Conservation (phyloP, 345 rosid genomes). For the Hirschfeldia incana region DNA sequence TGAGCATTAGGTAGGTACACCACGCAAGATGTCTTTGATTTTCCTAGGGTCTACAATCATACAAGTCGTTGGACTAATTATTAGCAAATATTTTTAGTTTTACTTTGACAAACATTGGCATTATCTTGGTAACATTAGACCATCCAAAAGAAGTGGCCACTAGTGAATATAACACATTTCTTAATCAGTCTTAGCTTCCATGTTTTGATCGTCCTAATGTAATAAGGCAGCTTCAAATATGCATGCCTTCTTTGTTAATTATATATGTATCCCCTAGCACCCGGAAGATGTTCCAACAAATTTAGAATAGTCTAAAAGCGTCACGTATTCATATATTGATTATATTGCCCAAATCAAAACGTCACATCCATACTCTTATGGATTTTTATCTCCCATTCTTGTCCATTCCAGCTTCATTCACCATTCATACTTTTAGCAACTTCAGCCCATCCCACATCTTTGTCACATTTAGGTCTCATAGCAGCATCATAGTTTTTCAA, state of each 20-base stretch:
- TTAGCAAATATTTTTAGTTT: not conserved
- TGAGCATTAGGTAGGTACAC: not conserved
- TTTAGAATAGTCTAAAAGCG: not conserved
- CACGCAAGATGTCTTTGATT: slow-evolving; percentile 19
- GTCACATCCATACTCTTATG: not conserved
- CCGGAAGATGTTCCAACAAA: not conserved
- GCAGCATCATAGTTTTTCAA: not conserved
- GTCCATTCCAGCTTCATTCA: slow-evolving; percentile 6
- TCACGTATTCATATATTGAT: not conserved
- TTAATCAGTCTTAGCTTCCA: not conserved
- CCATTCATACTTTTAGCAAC: not conserved
- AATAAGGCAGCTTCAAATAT: not conserved
- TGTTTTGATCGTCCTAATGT: not conserved
- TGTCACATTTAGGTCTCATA: not conserved
- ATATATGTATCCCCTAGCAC: not conserved
- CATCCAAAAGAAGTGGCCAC: not conserved
- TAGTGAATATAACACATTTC: not conserved
- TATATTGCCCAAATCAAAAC: not conserved
- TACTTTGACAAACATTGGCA: not conserved
- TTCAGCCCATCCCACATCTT: not conserved
- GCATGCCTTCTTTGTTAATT: not conserved
- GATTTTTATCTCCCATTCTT: not conserved
- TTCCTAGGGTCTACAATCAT: slow-evolving; percentile 19
- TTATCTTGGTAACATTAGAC: not conserved
- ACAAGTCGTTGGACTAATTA: slow-evolving; percentile 15